A percentile compares a stretch with the other conserved stretches of the same genome.
These are phyloP conservation scores for Fusarium mexicanum DNA, from an alignment of 2,329 filamentous ascomycete species.

Conservation along the genomic window DNA sequence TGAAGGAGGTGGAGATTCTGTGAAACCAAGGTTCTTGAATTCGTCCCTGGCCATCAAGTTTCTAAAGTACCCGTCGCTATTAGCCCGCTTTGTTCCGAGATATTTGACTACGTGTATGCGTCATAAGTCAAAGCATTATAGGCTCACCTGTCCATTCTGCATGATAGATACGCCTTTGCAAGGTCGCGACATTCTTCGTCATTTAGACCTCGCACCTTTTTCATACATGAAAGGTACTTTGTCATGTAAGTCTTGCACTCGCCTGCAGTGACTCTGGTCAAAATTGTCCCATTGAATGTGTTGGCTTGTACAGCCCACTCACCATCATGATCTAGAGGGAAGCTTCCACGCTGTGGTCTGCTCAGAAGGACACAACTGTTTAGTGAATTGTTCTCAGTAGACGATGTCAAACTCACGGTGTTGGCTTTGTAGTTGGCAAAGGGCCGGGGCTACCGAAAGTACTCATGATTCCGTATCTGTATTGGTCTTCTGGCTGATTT, in stretches of 20 bases:
- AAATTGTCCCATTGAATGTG: background rate
- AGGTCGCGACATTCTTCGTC: constrained; percentile 84
- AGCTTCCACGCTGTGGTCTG: constrained; percentile 89
- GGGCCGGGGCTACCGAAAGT: constrained; percentile 77
- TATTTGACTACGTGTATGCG: constrained; percentile 1
- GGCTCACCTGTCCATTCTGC: constrained; percentile 91
- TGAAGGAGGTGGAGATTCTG: constrained; percentile 43
- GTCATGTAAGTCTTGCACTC: constrained; percentile 94
- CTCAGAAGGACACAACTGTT: background rate
- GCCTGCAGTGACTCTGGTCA: constrained; percentile 59
- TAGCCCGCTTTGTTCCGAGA: constrained; percentile 32
- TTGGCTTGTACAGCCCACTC: constrained; percentile 26
- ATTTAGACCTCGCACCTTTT: constrained; percentile 83
- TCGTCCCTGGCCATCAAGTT: constrained; percentile 97
- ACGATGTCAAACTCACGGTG: constrained; percentile 63
- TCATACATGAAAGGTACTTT: constrained; percentile 87
- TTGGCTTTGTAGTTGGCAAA: constrained; percentile 71
- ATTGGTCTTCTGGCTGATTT: constrained; percentile 20
- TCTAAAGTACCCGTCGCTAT: constrained; percentile 54
- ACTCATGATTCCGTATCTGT: constrained; percentile 57
- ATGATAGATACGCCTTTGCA: constrained; percentile 88
- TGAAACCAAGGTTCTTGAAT: constrained; percentile 91
- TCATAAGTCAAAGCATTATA: constrained; percentile 16
- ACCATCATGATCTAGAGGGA: constrained; percentile 91
- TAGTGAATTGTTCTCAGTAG: constrained; percentile 12